Evolutionary conservation across 176 grass and related monocot genomes (phyloP).

Genomic region (Oryza longistaminata): DNA sequence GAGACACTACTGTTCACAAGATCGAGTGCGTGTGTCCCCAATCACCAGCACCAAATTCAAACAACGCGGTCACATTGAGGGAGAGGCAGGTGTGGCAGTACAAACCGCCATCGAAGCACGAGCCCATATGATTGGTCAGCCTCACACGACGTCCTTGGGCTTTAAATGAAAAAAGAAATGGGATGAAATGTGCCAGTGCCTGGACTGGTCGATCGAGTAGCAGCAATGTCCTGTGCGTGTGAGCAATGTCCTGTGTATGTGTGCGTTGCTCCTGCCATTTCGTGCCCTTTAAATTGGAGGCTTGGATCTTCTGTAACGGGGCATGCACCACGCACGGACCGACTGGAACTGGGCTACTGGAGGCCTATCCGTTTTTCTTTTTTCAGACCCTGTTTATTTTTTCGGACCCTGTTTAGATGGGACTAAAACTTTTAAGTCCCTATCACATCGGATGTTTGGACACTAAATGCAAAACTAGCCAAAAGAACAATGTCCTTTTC

Average conservation of each 20-base stretch:
- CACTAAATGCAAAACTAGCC: background rate
- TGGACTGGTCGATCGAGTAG: background rate
- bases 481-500: conserved; percentile 5
- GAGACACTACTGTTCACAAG: background rate
- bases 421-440: no score
- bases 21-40: background rate
- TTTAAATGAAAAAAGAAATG: background rate
- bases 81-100: background rate
- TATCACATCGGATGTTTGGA: no score
- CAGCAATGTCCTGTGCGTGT: no score
- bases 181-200: background rate
- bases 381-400: no score
- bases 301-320: conserved; percentile 17
- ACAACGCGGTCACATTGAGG: conserved; percentile 21
- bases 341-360: background rate
- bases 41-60: conserved; percentile 21
- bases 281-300: background rate
- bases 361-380: background rate
- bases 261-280: background rate
- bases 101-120: conserved; percentile 9
- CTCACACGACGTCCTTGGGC: background rate
- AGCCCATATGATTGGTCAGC: conserved; percentile 33
- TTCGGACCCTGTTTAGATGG: no score
- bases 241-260: no score
- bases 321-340: background rate